Evolutionary conservation across 129 eudicot species (phyloP).

Genomic region (Kitagawia praeruptora): DNA sequence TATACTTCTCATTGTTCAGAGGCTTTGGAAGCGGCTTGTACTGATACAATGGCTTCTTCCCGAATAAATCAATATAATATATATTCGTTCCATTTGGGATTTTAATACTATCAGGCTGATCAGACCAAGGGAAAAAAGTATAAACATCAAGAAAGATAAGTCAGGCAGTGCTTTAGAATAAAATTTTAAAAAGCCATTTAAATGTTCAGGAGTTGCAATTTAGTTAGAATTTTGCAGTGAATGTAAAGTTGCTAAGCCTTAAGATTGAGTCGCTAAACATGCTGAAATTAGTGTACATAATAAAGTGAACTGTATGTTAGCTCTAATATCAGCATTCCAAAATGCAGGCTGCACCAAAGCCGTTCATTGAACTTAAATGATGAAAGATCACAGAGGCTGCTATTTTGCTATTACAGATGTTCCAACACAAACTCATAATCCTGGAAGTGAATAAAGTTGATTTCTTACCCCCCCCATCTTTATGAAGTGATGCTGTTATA

Average conservation of each 20-base stretch:
- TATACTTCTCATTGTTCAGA: slow-evolving; percentile 44
- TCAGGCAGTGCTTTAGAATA: not conserved
- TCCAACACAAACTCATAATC: not conserved
- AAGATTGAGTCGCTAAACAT: not conserved
- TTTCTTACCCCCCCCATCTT: no score
- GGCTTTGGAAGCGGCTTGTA: slow-evolving; percentile 42
- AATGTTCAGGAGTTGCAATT: not conserved
- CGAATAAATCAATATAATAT: slow-evolving; percentile 61
- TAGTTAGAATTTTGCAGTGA: not conserved
- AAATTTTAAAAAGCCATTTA: no score
- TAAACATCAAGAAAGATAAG: slow-evolving; percentile 65
- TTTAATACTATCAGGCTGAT: slow-evolving; percentile 33
- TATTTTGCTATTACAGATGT: not conserved
- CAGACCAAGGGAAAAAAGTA: slow-evolving; percentile 56
- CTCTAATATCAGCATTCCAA: not conserved
- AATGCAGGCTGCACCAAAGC: slow-evolving; percentile 11
- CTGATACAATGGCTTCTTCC: slow-evolving; percentile 24
- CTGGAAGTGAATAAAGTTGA: no score
- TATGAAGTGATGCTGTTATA: no score
- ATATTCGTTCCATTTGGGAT: slow-evolving; percentile 61
- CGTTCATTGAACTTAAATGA: not conserved
- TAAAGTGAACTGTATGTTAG: not conserved
- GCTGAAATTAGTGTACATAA: no score
- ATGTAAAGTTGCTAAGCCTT: not conserved
- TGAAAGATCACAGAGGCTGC: not conserved